A percentile compares a stretch with the other conserved stretches of the same genome.
phyloP scores from a whole-genome alignment of 148 eudicot species.

The Cornus suecica region DNA sequence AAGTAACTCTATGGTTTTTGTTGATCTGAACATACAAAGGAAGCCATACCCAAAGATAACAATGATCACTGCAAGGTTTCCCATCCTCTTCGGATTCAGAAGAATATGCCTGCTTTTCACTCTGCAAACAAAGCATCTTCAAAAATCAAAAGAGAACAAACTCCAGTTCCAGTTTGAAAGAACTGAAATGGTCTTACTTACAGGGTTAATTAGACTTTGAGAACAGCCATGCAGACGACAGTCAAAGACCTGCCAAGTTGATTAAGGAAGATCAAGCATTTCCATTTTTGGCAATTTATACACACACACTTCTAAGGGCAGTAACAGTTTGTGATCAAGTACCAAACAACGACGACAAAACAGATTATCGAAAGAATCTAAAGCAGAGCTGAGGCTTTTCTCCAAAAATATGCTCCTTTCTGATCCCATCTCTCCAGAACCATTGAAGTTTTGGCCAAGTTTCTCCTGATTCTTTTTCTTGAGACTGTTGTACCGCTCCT shows the following conservation, averaged over 20 bases:
- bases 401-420: slow-evolving; percentile 38
- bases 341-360: slow-evolving; percentile 99
- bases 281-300: background rate
- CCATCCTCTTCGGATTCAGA: slow-evolving; percentile 55
- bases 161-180: background rate
- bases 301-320: background rate
- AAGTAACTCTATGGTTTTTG: background rate
- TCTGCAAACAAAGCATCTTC: slow-evolving; percentile 37
- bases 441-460: slow-evolving; percentile 11
- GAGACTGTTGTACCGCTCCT: slow-evolving; percentile 67
- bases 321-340: slow-evolving; percentile 17
- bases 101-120: slow-evolving; percentile 48
- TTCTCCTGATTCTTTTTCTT: slow-evolving; percentile 40
- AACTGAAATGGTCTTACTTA: slow-evolving; percentile 19
- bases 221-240: slow-evolving; percentile 92
- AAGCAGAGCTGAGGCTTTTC: slow-evolving; percentile 65
- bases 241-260: slow-evolving; percentile 67
- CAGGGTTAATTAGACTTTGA: slow-evolving; percentile 60
- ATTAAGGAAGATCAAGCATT: background rate
- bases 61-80: slow-evolving; percentile 81
- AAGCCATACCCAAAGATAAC: slow-evolving; percentile 67
- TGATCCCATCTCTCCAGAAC: slow-evolving; percentile 19
- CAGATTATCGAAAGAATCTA: slow-evolving; percentile 86
- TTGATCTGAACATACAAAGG: slow-evolving; percentile 5
- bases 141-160: slow-evolving; percentile 15